Evolutionary conservation across 2,329 filamentous ascomycete genomes (phyloP).

Genomic region (Ophiostoma himal-ulmi): DNA sequence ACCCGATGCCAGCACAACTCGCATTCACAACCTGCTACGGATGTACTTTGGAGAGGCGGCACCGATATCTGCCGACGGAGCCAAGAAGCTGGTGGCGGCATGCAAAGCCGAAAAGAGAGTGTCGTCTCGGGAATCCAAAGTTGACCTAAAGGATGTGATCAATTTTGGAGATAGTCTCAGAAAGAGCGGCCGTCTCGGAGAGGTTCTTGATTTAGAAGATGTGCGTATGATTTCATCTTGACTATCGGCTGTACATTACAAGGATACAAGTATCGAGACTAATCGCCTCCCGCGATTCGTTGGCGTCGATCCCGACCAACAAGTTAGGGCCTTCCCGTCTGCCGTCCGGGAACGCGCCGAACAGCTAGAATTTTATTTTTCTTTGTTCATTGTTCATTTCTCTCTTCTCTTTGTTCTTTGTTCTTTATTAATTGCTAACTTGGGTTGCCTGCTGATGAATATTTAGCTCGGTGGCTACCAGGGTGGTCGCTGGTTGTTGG

Average conservation of each 20-base stretch:
- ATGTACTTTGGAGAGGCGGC: slow-evolving; percentile 11
- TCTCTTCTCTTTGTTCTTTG: too few relatives aligned
- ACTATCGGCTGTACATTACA: not conserved
- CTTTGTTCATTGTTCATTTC: not conserved
- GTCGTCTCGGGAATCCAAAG: not conserved
- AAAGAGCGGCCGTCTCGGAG: not conserved
- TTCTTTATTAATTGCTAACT: too few relatives aligned
- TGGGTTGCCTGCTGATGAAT: too few relatives aligned
- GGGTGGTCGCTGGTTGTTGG: too few relatives aligned
- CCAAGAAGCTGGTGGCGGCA: slow-evolving; percentile 9
- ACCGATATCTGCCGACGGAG: slow-evolving; percentile 6
- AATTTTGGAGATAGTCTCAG: not conserved
- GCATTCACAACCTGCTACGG: slow-evolving; percentile 8
- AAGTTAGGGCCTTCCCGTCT: slow-evolving; percentile 4
- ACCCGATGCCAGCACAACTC: not conserved
- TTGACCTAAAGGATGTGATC: not conserved
- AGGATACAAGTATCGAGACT: too few relatives aligned
- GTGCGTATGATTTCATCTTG: not conserved
- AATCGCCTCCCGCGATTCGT: not conserved
- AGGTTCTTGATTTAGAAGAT: not conserved
- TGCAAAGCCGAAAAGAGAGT: not conserved
- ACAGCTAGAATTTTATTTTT: not conserved
- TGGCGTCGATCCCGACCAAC: not conserved
- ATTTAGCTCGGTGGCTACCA: too few relatives aligned
- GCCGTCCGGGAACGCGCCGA: not conserved